These are phyloP conservation scores for Dothidotthia symphoricarpi DNA, from an alignment of 2,329 filamentous ascomycete genomes.

Conservation along the genomic window DNA sequence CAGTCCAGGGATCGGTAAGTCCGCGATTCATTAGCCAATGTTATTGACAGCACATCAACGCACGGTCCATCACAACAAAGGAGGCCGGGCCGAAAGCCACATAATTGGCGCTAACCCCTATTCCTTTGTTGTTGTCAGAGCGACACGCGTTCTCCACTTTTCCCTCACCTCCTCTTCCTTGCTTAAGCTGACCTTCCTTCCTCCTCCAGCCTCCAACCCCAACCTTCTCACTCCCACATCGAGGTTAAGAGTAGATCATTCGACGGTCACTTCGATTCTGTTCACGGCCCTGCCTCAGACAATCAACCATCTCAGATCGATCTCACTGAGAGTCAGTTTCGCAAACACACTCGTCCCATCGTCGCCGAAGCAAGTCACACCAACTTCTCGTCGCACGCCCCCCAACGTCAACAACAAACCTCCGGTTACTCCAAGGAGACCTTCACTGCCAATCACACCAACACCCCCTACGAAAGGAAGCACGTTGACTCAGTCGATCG, in stretches of 20 bases:
- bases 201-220: conserved; percentile 55
- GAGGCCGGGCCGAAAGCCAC: conserved; percentile 24
- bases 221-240: conserved; percentile 61
- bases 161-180: conserved; percentile 40
- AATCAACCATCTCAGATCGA: conserved; percentile 59
- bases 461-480: conserved; percentile 37
- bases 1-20: conserved; percentile 33
- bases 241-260: conserved; percentile 59
- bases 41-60: conserved; percentile 28
- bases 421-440: conserved; percentile 39
- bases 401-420: conserved; percentile 39
- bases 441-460: conserved; percentile 44
- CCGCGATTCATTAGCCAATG: conserved; percentile 21
- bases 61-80: conserved; percentile 33
- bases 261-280: conserved; percentile 49
- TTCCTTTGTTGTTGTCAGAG: conserved; percentile 43
- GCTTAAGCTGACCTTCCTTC: conserved; percentile 40
- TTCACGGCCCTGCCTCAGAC: conserved; percentile 51
- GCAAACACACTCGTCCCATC: conserved; percentile 58
- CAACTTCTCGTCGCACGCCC: conserved; percentile 35
- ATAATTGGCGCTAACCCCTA: conserved; percentile 32
- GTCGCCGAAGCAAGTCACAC: conserved; percentile 47
- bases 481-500: conserved; percentile 38
- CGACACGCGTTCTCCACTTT: conserved; percentile 41
- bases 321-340: conserved; percentile 61